Base-by-base conservation (phyloP, 345 rosid species). In the Gossypium rotundifolium region DNA sequence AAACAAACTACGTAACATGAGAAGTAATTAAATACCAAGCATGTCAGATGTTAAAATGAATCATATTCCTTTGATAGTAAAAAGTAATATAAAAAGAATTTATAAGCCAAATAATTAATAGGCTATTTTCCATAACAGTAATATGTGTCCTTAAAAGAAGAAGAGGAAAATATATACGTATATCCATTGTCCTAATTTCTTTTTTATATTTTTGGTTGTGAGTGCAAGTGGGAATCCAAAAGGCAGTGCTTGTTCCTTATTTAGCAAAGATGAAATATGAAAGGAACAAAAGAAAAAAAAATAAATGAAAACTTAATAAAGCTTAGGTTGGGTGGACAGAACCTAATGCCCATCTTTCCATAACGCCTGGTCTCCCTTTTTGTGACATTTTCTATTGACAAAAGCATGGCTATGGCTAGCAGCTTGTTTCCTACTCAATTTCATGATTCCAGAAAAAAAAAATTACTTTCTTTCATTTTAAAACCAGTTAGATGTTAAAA, bases 311-410 rank as follows among this genome's bases (percentile, higher is more conserved):
- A 57, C 18, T 4, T 20, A 55, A 18, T 57, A 57, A 57, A 57
- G 61, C 27, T 57, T 57, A 46, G 33, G 0, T 2, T 23, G 38
- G 71, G 75, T 73, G 77, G 81, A 75, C 75, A 76, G 87, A 81
- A 84, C 84, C 87, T 7, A 74, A 80, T 86, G 81, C 89, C 70
- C 48, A 64, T 46, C 64, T 79, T 78, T 83, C 85, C 79, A 81
- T 48, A 73, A 84, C 46, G 84, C 79, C 59, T 72, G 85, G 88
- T 83, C 84, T 79, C 82, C 58, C 85, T 65, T 83, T 84, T 61
- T 14, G 72, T 70, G 76, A 40, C 81, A 79, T 75, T 76, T 79
- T 17, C 81, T 79, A 74, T 71, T 53, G 27, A 57, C 29, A 71
- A 76, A 61, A 23, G 71, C 59, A 22, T 17, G 54, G 78, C 55